phyloP scores from a whole-genome alignment of 2,329 filamentous ascomycete species.

The Aspergillus tamarii region DNA sequence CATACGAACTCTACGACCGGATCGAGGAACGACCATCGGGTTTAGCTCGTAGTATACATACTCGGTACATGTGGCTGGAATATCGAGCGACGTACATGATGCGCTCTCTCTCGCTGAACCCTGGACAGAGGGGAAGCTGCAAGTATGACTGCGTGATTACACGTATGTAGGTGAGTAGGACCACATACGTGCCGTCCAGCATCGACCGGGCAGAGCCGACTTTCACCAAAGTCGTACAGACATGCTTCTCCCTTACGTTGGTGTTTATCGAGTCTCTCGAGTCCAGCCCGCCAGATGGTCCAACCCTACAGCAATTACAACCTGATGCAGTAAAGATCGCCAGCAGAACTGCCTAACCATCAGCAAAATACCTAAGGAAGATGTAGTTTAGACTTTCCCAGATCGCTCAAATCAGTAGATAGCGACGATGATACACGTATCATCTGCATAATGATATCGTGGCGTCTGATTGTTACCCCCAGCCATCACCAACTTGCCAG shows the following conservation, averaged over 20 bases:
- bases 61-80: slow-evolving; percentile 5
- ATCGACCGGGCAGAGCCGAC: not conserved
- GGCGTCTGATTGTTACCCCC: slow-evolving; percentile 5
- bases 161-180: not conserved
- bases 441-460: slow-evolving; percentile 11
- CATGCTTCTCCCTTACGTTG: not conserved
- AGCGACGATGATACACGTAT: slow-evolving; percentile 6
- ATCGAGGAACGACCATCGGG: not conserved
- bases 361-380: not conserved
- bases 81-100: not conserved
- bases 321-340: not conserved
- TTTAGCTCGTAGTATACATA: not conserved
- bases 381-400: not conserved
- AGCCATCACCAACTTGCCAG: not conserved
- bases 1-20: not conserved
- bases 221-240: not conserved
- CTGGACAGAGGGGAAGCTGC: not conserved
- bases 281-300: not conserved
- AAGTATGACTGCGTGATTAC: not conserved
- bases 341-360: not conserved
- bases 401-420: not conserved
- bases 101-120: not conserved
- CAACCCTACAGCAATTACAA: not conserved
- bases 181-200: not conserved
- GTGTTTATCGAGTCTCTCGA: not conserved